A percentile compares a stretch with the other conserved stretches of the same genome.
Evolutionary conservation across 202 grass and related monocot genomes (phyloP).

Genomic region (Panicum virgatum): DNA sequence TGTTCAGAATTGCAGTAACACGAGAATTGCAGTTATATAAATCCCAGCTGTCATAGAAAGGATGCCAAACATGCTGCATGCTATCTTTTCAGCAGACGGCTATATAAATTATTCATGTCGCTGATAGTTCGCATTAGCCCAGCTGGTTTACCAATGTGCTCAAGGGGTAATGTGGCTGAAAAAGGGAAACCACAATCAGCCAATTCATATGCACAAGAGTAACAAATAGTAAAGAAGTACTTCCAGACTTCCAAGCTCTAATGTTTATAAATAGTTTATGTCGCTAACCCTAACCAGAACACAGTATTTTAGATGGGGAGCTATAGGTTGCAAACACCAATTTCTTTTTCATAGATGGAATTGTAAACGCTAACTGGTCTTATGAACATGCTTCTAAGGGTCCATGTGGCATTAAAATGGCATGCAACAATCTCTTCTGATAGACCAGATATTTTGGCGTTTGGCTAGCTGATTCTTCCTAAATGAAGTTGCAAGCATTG

Average conservation of each 20-base stretch:
- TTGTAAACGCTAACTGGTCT: neutral
- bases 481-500: neutral
- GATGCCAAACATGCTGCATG: neutral
- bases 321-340: neutral
- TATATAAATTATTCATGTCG: neutral
- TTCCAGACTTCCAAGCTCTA: neutral
- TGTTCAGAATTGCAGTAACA: constrained; percentile 22
- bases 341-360: neutral
- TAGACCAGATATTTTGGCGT: neutral
- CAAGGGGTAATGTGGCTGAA: neutral
- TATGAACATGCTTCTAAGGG: neutral
- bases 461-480: neutral
- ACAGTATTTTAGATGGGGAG: neutral
- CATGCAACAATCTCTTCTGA: neutral
- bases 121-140: neutral
- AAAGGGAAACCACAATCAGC: neutral
- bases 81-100: neutral
- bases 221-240: neutral
- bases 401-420: neutral
- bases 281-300: neutral
- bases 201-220: neutral
- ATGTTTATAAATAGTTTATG: neutral
- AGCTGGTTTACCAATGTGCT: neutral
- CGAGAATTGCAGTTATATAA: neutral
- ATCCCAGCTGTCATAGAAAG: neutral